Percentiles rank a stretch among this genome's conserved stretches.
Evolutionary conservation across 2,329 filamentous ascomycete genomes (phyloP).

Genomic region (Apiospora saccharicola): DNA sequence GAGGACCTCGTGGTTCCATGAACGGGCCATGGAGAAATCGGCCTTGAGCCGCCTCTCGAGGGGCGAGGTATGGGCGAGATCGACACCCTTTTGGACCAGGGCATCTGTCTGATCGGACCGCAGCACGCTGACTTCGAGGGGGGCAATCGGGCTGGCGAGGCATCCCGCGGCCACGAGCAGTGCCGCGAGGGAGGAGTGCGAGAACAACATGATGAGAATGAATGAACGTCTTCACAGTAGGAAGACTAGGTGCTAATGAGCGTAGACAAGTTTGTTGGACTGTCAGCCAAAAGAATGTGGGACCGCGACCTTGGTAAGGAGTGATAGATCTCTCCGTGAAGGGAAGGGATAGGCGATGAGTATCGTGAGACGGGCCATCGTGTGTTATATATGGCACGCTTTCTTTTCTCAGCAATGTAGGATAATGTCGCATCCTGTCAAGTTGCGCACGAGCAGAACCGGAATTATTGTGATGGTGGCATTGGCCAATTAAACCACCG

Average conservation of each 20-base stretch:
- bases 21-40: slow-evolving; percentile 23
- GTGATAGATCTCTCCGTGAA: background rate
- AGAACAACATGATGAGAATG: background rate
- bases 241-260: slow-evolving; percentile 19
- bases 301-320: background rate
- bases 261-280: background rate
- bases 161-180: background rate
- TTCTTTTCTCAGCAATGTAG: background rate
- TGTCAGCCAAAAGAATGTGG: background rate
- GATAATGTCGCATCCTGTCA: background rate
- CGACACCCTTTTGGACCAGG: slow-evolving; percentile 25
- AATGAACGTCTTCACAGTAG: background rate
- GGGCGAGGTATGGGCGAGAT: slow-evolving; percentile 23
- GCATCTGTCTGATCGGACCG: slow-evolving; percentile 14
- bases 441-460: background rate
- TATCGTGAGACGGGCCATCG: background rate
- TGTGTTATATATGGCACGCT: background rate
- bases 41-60: slow-evolving; percentile 22
- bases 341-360: background rate
- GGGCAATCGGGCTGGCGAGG: slow-evolving; percentile 20
- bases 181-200: background rate
- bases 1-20: slow-evolving; percentile 24
- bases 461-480: background rate
- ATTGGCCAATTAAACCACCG: background rate
- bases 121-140: background rate